Evolutionary conservation across 2,329 filamentous ascomycete species (phyloP).

Genomic region (Colletotrichum liriopes): DNA sequence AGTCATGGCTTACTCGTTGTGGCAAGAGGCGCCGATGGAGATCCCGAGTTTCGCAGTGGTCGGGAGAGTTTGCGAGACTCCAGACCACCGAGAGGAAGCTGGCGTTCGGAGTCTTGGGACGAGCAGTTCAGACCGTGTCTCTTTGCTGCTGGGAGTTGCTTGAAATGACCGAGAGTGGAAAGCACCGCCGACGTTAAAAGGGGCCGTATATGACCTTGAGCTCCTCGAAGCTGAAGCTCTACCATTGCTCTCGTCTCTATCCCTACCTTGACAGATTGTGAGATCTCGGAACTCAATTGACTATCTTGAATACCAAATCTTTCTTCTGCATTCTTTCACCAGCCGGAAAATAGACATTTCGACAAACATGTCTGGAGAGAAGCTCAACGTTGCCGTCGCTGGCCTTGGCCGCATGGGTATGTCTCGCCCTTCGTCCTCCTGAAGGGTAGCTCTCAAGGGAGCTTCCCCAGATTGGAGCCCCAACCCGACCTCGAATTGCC

Average conservation of each 20-base stretch:
- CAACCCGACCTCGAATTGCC: background rate
- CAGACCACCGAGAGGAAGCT: conserved; percentile 24
- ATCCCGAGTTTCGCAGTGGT: conserved; percentile 19
- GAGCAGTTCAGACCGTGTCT: conserved; percentile 3
- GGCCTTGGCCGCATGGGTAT: conserved; percentile 67
- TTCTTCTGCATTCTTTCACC: background rate
- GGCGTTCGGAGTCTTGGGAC: conserved; percentile 21
- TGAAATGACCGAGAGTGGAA: conserved; percentile 2
- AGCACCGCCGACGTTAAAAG: conserved; percentile 30
- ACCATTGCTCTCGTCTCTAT: background rate
- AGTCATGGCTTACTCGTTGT: background rate
- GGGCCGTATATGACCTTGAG: conserved; percentile 4
- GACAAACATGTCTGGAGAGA: conserved; percentile 39
- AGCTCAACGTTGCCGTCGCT: conserved; percentile 61
- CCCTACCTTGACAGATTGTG: background rate
- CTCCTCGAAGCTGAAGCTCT: background rate
- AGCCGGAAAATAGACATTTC: background rate
- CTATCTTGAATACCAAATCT: background rate
- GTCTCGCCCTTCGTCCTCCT: conserved; percentile 1
- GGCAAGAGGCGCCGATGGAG: conserved; percentile 25
- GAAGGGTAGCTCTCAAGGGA: background rate
- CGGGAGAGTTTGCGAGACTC: conserved; percentile 21
- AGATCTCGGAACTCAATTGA: background rate
- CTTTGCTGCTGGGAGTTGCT: background rate
- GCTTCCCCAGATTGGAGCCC: background rate